Conservation (phyloP, 2,329 filamentous ascomycete species). For the Dothistroma pini region DNA sequence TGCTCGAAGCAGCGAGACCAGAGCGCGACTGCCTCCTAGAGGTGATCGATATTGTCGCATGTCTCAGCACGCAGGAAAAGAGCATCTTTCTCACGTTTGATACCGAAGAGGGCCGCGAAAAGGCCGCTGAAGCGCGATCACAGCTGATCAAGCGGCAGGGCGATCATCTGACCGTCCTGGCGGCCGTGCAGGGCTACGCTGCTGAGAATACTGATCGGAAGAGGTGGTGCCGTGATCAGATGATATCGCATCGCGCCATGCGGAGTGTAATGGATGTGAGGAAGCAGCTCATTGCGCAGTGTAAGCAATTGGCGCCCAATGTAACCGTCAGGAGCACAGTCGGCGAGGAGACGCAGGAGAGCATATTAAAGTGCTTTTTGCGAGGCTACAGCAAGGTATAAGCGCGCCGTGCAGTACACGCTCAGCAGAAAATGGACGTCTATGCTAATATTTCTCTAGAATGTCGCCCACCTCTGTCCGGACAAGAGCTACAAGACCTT, state of each 20-base stretch:
- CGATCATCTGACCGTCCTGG: conserved; percentile 61
- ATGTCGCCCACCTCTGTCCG: conserved; percentile 37
- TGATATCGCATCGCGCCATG: conserved; percentile 62
- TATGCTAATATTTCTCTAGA: not conserved
- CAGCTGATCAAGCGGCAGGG: conserved; percentile 59
- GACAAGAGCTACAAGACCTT: conserved; percentile 61
- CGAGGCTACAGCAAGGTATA: conserved; percentile 51
- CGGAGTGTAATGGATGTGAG: conserved; percentile 62
- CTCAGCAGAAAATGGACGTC: not conserved
- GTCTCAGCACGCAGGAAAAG: conserved; percentile 55
- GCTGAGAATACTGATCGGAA: conserved; percentile 57
- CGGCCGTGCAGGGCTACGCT: conserved; percentile 58
- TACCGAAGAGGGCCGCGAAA: conserved; percentile 58
- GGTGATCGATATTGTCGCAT: conserved; percentile 76
- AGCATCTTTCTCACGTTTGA: conserved; percentile 59
- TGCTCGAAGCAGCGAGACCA: conserved; percentile 71
- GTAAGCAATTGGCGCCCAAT: conserved; percentile 45
- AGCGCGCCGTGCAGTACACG: not conserved
- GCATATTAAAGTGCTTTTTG: conserved; percentile 57
- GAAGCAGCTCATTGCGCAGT: conserved; percentile 58
- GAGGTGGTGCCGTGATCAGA: conserved; percentile 56
- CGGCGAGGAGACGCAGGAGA: conserved; percentile 44
- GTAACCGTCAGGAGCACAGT: conserved; percentile 10
- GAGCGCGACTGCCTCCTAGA: conserved; percentile 72
- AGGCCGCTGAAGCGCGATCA: conserved; percentile 53